Base-by-base conservation (phyloP, 2,329 filamentous ascomycete species). In the Raffaelea albimanens region DNA sequence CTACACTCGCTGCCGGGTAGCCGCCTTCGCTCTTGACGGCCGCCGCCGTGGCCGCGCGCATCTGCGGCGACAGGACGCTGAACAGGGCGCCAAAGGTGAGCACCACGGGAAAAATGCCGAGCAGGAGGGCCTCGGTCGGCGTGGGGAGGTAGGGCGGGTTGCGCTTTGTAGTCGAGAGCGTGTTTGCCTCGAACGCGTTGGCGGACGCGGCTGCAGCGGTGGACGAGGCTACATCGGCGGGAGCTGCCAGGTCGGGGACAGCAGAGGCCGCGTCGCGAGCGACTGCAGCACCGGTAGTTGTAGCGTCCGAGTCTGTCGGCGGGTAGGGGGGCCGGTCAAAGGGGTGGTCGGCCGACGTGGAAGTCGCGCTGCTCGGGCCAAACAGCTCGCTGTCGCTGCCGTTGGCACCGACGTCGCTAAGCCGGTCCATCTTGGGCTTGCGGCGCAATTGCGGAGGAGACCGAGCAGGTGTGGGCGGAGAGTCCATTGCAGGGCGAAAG, bases 71-170 rank as follows among this genome's bases (percentile, higher is more conserved):
- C 45, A 97, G 67, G 33, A 80, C 68, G 41, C 84, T 83, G 73
- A 87, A 96, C 55, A 94, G 59, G 23, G 87, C 85, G 55, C 93
- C 93, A 55, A 95, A 76, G 47, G 88, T 53, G 49, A 98, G 80
- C 7, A 90, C 83, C 22, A 70, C 57, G 4, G 91, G 91, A 68
- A 95, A 97, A 51, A 87, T 56, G 3, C 70, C 63, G 25, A 95
- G 75, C 20, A 83, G 69, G 48, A 78, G 57, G 21, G 73, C 66
- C 61, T 94, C 86, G 58, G 83, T 70, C 9, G 75, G 71, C 2
- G 85, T 88, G 4, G 85, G 86, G 3, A 88, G 71, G 64, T 77
- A 80, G 3, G 85, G 83, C 39, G 69, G 65, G 56, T 63, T 70
- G 52, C 72, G 70, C 48, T 29, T 21, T 5, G 47, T 16, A 16